These are phyloP conservation scores for Camellia oleifera DNA, from an alignment of 179 eudicot species.

Conservation along the genomic window DNA sequence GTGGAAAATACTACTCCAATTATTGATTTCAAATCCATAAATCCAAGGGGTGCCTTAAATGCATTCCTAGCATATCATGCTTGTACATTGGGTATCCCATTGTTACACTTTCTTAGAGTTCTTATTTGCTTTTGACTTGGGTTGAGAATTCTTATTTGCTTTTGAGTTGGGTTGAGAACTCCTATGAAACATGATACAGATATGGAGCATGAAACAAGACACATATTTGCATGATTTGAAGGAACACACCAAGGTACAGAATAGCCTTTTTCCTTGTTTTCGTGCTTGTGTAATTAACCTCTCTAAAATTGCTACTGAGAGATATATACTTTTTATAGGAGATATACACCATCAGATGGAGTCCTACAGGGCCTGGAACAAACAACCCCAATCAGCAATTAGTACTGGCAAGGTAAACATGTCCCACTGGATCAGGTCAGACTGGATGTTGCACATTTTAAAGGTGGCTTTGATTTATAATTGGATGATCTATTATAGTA, in stretches of 20 bases:
- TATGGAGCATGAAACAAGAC: constrained; percentile 91
- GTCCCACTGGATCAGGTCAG: constrained; percentile 4
- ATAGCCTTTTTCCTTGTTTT: constrained; percentile 4
- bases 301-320: neutral
- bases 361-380: constrained; percentile 92
- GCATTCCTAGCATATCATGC: neutral
- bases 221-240: constrained; percentile 65
- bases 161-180: neutral
- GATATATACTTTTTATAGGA: constrained; percentile 46
- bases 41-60: neutral
- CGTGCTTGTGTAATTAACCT: neutral
- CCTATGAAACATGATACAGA: constrained; percentile 43
- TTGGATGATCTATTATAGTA: neutral
- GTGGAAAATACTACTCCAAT: too few species aligned
- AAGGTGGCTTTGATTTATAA: neutral
- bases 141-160: neutral
- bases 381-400: constrained; percentile 86
- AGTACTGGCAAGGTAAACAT: constrained; percentile 65
- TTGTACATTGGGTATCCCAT: neutral
- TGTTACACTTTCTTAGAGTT: neutral
- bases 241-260: constrained; percentile 78
- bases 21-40: too few species aligned
- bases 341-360: constrained; percentile 95
- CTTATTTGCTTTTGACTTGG: neutral
- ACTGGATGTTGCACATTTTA: neutral